Evolutionary conservation across 768 basidiomycete species (phyloP).

Genomic region (Cyclocybe cylindracea): DNA sequence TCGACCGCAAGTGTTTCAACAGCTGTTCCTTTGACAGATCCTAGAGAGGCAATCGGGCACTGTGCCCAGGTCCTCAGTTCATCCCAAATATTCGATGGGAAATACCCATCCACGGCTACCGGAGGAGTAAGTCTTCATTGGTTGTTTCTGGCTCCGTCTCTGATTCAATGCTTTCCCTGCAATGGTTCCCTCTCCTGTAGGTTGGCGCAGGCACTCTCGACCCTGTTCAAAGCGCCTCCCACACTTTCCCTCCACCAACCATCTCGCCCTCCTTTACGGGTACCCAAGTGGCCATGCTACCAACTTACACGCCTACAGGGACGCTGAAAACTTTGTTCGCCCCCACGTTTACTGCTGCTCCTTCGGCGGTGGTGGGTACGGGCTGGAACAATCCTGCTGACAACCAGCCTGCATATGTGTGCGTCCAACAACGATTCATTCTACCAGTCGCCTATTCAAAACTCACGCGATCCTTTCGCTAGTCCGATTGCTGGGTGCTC

Average conservation of each 20-base stretch:
- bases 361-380: conserved; percentile 54
- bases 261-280: conserved; percentile 54
- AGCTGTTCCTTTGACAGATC: conserved; percentile 29
- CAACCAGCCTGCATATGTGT: conserved; percentile 56
- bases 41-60: conserved; percentile 46
- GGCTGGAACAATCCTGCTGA: conserved; percentile 82
- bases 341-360: conserved; percentile 62
- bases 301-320: conserved; percentile 76
- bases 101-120: conserved; percentile 66
- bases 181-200: conserved; percentile 19
- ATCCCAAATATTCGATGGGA: conserved; percentile 49
- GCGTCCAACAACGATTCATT: conserved; percentile 17
- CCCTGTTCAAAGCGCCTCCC: conserved; percentile 45
- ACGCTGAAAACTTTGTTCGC: conserved; percentile 58
- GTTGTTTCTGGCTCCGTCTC: not conserved
- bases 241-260: conserved; percentile 66
- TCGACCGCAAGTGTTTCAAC: not conserved
- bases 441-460: not conserved
- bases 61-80: conserved; percentile 39
- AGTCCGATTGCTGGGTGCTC: conserved; percentile 61
- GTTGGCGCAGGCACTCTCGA: conserved; percentile 62
- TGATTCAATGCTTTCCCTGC: conserved; percentile 8
- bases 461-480: conserved; percentile 1
- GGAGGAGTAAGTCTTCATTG: conserved; percentile 48
- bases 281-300: conserved; percentile 54